phyloP scores from a whole-genome alignment of 768 basidiomycete species.

The Auriculariales sp. region DNA sequence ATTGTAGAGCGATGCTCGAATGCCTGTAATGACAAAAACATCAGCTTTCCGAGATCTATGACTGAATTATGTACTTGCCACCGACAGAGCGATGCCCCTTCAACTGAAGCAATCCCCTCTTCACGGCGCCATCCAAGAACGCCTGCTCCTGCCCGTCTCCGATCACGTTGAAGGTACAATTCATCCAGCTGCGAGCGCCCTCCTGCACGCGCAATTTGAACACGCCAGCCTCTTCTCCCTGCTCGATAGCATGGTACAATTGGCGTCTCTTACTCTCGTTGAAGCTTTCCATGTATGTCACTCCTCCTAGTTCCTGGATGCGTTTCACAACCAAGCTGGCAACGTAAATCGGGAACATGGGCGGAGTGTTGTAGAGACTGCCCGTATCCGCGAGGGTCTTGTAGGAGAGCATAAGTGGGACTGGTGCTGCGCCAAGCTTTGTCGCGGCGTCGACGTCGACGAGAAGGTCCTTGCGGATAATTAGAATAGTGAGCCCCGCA shows the following conservation, averaged over 20 bases:
- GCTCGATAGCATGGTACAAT: constrained; percentile 58
- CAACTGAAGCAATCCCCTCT: constrained; percentile 64
- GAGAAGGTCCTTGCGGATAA: constrained; percentile 88
- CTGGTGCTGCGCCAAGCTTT: constrained; percentile 51
- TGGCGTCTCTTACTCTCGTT: constrained; percentile 64
- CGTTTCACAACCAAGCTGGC: constrained; percentile 70
- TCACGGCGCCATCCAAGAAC: constrained; percentile 74
- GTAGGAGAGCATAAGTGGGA: constrained; percentile 73
- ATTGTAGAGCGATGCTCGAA: constrained; percentile 81
- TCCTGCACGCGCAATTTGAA: constrained; percentile 57
- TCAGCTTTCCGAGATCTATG: constrained; percentile 28
- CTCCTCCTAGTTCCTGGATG: constrained; percentile 48
- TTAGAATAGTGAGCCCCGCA: constrained; percentile 81
- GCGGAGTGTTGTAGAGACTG: constrained; percentile 87
- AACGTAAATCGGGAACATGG: constrained; percentile 84
- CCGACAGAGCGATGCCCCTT: constrained; percentile 79
- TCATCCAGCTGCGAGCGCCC: constrained; percentile 88
- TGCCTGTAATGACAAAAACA: constrained; percentile 39
- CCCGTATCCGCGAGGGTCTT: constrained; percentile 61
- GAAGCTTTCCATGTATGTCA: constrained; percentile 45
- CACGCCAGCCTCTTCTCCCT: constrained; percentile 57
- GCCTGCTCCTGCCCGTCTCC: constrained; percentile 48
- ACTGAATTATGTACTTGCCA: background rate
- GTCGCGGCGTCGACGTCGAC: constrained; percentile 77
- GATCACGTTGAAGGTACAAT: constrained; percentile 69